phyloP scores from a whole-genome alignment of 2,329 filamentous ascomycete species.

The Calonectria naviculata region DNA sequence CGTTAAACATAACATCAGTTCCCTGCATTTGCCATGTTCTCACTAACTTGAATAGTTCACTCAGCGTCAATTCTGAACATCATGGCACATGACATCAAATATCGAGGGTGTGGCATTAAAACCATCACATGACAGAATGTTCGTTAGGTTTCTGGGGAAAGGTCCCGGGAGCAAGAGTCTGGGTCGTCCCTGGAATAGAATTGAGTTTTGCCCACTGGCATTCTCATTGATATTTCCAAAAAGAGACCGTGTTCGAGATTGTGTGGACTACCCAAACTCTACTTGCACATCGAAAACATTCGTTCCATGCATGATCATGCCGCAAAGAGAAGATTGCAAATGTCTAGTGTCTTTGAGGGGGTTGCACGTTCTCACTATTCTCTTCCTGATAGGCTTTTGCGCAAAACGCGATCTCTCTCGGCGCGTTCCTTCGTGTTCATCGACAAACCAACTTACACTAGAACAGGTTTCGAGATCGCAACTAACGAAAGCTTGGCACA shows the following conservation, averaged over 20 bases:
- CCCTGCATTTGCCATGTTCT: too few relatives aligned
- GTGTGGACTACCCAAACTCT: neutral
- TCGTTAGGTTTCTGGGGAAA: neutral
- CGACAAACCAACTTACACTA: neutral
- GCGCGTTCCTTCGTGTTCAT: too few relatives aligned
- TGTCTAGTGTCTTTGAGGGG: too few relatives aligned
- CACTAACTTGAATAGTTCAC: neutral
- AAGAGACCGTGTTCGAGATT: neutral
- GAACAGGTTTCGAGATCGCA: neutral
- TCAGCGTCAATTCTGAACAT: neutral
- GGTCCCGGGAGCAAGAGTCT: neutral
- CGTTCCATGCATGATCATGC: neutral
- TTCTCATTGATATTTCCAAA: neutral
- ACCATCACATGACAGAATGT: neutral
- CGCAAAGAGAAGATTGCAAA: too few relatives aligned
- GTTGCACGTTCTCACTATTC: neutral
- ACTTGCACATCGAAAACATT: neutral
- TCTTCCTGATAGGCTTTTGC: neutral
- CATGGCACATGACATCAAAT: neutral
- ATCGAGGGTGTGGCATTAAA: neutral
- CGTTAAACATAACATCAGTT: neutral
- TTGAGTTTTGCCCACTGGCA: neutral
- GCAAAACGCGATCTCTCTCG: neutral
- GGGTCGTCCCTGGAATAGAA: neutral
- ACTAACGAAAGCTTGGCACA: neutral